phyloP scores from a whole-genome alignment of 2,329 filamentous ascomycete species.

The Hymenotorrendiella dingleyae region DNA sequence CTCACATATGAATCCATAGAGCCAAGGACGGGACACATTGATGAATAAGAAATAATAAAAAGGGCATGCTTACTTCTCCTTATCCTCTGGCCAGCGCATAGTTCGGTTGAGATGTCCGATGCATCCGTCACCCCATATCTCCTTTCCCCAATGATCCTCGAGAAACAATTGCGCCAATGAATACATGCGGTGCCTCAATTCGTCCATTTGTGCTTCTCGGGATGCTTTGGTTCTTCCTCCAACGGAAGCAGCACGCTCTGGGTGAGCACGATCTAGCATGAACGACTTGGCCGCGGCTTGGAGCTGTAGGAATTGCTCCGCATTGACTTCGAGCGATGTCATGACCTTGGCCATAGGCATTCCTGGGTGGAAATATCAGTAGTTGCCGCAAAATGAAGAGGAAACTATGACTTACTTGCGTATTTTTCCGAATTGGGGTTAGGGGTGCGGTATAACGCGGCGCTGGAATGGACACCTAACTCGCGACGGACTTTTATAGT shows the following conservation, averaged over 20 bases:
- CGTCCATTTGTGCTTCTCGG: too few species aligned
- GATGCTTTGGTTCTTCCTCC: conserved; percentile 22
- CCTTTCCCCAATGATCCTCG: conserved; percentile 28
- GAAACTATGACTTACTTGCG: conserved; percentile 21
- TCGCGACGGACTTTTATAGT: too few species aligned
- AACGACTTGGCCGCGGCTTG: conserved; percentile 29
- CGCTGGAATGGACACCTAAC: too few species aligned
- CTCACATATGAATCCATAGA: too few species aligned
- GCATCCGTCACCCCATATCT: conserved; percentile 20
- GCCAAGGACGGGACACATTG: too few species aligned
- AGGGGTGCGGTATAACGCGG: too few species aligned
- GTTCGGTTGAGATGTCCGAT: conserved; percentile 15
- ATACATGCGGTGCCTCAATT: conserved; percentile 27
- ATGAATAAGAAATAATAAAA: too few species aligned
- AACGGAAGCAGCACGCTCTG: conserved; percentile 26
- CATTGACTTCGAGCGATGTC: conserved; percentile 23
- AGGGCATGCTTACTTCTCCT: conserved; percentile 23
- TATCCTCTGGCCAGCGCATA: conserved; percentile 27
- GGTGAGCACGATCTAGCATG: conserved; percentile 28
- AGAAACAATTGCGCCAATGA: conserved; percentile 26
- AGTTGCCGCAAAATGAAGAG: neutral
- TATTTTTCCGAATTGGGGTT: conserved; percentile 29
- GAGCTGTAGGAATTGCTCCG: conserved; percentile 26
- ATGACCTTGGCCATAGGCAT: conserved; percentile 28
- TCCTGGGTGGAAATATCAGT: conserved; percentile 15